Conservation (phyloP, 2,329 filamentous ascomycete species). For the Metarhizium rileyi region DNA sequence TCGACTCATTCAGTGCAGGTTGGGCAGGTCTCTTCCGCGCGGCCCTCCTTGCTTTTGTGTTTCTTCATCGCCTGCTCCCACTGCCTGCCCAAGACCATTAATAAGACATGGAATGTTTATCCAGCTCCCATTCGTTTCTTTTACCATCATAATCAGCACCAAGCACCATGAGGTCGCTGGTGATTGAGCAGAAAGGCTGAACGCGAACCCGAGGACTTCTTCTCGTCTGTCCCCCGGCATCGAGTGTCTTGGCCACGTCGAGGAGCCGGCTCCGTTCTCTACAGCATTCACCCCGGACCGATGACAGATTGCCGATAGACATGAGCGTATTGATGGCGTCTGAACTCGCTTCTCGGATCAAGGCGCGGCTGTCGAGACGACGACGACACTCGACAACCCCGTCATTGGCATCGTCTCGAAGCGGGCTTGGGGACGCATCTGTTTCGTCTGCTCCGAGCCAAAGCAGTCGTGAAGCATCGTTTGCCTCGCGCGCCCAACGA, state of each 20-base stretch:
- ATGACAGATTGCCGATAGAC: neutral
- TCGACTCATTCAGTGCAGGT: neutral
- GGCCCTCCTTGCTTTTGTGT: neutral
- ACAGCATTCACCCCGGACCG: neutral
- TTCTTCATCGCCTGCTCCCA: neutral
- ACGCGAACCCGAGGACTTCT: neutral
- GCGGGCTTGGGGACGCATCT: constrained; percentile 12
- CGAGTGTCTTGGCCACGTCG: no score
- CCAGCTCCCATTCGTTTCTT: neutral
- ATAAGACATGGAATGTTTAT: neutral
- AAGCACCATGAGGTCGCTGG: neutral
- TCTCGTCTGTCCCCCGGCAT: neutral
- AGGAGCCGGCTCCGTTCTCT: no score
- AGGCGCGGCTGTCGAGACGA: constrained; percentile 33
- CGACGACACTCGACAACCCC: constrained; percentile 30
- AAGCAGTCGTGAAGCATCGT: constrained; percentile 7
- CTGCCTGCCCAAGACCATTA: neutral
- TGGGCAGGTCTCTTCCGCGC: neutral
- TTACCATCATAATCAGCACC: no score
- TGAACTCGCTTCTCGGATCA: constrained; percentile 36
- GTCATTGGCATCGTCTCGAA: constrained; percentile 25
- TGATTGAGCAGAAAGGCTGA: neutral
- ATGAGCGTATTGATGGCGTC: constrained; percentile 25
- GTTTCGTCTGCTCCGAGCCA: constrained; percentile 6
- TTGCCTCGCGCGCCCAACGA: neutral